Percentiles rank a stretch among this genome's conserved stretches.
These are phyloP conservation scores for Sclerotiophoma versabilis DNA, from an alignment of 2,329 filamentous ascomycete species.

Conservation along the genomic window DNA sequence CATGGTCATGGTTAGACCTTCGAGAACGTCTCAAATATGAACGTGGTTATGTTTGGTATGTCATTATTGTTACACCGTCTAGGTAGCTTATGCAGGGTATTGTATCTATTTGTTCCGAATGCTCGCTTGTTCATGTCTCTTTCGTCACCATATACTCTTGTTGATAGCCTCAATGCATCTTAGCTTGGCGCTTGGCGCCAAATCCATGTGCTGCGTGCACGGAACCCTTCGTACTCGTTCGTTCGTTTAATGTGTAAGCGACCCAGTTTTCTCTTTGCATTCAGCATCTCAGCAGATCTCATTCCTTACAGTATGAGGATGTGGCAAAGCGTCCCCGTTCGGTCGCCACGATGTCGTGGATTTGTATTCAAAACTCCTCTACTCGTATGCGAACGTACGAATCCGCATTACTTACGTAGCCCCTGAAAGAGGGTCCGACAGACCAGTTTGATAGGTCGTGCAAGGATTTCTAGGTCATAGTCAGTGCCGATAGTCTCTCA, in stretches of 20 bases:
- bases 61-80: not conserved
- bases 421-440: slow-evolving; percentile 31
- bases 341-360: not conserved
- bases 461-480: slow-evolving; percentile 7
- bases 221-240: not conserved
- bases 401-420: slow-evolving; percentile 34
- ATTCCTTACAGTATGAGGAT: not conserved
- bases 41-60: not conserved
- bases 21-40: too few relatives aligned
- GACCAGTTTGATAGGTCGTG: slow-evolving; percentile 29
- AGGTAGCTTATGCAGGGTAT: not conserved
- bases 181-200: not conserved
- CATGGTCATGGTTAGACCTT: too few relatives aligned
- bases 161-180: not conserved
- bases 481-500: not conserved
- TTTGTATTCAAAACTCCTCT: slow-evolving; percentile 15
- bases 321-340: not conserved
- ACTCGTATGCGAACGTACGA: slow-evolving; percentile 33
- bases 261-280: not conserved
- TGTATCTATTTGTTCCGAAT: not conserved
- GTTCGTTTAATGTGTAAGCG: not conserved
- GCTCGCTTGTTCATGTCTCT: not conserved
- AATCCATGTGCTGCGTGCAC: not conserved
- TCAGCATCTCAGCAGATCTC: not conserved
- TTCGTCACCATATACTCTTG: not conserved